Evolutionary conservation across 169 alveolate genomes (phyloP).

Genomic region (Babesia ovis): DNA sequence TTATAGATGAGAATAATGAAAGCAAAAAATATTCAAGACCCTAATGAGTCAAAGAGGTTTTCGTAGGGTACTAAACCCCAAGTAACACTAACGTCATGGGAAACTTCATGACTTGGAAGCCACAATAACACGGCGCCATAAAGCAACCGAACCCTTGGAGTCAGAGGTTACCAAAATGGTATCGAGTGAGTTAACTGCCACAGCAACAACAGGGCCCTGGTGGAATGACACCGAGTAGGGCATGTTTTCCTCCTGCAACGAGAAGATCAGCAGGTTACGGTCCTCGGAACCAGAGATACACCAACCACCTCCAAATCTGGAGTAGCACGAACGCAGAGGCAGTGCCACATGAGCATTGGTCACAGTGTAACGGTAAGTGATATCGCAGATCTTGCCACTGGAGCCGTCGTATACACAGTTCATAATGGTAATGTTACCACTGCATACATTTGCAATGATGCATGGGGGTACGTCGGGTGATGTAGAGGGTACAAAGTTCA

Average conservation of each 20-base stretch:
- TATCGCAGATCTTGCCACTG: constrained; percentile 61
- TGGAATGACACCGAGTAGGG: constrained; percentile 65
- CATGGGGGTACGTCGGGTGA: constrained; percentile 58
- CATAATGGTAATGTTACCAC: constrained; percentile 79
- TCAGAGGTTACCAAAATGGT: constrained; percentile 83
- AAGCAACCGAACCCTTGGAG: constrained; percentile 82
- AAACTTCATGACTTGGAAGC: neutral
- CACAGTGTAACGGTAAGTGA: constrained; percentile 67
- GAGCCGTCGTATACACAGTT: constrained; percentile 74
- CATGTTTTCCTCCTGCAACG: constrained; percentile 67
- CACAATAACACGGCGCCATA: constrained; percentile 77
- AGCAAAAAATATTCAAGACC: too few species aligned
- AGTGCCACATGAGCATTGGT: constrained; percentile 72
- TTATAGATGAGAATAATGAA: too few species aligned
- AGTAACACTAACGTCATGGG: too few species aligned
- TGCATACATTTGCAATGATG: constrained; percentile 77
- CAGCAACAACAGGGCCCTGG: constrained; percentile 84
- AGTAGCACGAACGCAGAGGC: constrained; percentile 73
- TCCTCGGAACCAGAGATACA: constrained; percentile 80
- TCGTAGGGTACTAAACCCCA: too few species aligned
- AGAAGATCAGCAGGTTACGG: constrained; percentile 71
- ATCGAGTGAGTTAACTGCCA: constrained; percentile 80
- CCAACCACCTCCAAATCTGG: constrained; percentile 82
- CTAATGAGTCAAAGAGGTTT: too few species aligned
- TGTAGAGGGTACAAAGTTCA: constrained; percentile 74